Evolutionary conservation across 441 rosid species (phyloP).

Genomic region (Corymbia calophylla): DNA sequence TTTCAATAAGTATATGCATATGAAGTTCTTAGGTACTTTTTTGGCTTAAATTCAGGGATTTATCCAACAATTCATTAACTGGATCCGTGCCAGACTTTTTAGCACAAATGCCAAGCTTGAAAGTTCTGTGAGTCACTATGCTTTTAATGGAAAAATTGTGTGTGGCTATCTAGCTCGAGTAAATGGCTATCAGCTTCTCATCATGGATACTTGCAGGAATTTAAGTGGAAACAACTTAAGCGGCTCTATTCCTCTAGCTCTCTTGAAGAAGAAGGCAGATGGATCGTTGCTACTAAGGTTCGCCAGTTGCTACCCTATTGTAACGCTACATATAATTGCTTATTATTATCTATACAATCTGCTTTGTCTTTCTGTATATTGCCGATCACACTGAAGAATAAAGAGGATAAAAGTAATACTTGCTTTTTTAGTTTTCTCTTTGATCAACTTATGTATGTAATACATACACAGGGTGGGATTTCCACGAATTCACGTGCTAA

Average conservation of each 20-base stretch:
- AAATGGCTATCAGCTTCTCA: not conserved
- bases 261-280: not conserved
- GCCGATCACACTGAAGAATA: not conserved
- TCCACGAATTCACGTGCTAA: not conserved
- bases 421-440: not conserved
- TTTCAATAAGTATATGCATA: not conserved
- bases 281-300: conserved; percentile 10
- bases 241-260: not conserved
- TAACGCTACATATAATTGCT: not conserved
- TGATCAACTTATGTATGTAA: not conserved
- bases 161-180: not conserved
- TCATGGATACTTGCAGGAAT: not conserved
- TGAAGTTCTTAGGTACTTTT: not conserved
- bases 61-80: not conserved
- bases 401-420: not conserved
- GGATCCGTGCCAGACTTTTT: not conserved
- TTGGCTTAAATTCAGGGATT: not conserved
- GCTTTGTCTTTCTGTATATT: not conserved
- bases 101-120: not conserved
- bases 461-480: not conserved
- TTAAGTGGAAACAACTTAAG: not conserved
- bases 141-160: fast-evolving
- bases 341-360: not conserved
- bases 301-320: not conserved
- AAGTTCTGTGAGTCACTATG: not conserved